Evolutionary conservation across 805 yeast genomes (phyloP).

Genomic region (Zygosaccharomyces bailii): DNA sequence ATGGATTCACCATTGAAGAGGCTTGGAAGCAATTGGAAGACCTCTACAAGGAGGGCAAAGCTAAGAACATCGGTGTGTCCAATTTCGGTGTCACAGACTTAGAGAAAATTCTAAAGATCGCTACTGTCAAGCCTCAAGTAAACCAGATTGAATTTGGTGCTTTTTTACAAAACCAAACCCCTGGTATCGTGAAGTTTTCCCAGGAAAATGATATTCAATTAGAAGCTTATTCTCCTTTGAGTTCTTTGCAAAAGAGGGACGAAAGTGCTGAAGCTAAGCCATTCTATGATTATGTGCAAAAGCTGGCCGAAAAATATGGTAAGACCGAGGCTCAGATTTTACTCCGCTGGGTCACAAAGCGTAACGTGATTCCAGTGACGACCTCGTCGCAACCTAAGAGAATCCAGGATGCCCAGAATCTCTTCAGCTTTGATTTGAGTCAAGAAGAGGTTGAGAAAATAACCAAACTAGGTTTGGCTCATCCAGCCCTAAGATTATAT

Average conservation of each 20-base stretch:
- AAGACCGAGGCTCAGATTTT: slow-evolving; percentile 62
- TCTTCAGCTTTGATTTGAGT: slow-evolving; percentile 53
- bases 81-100: slow-evolving; percentile 50
- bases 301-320: slow-evolving; percentile 53
- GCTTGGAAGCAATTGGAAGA: slow-evolving; percentile 54
- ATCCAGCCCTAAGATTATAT: slow-evolving; percentile 35
- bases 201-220: slow-evolving; percentile 47
- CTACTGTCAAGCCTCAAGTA: slow-evolving; percentile 48
- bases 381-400: slow-evolving; percentile 61
- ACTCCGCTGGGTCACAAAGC: slow-evolving; percentile 66
- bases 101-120: slow-evolving; percentile 39
- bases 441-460: slow-evolving; percentile 48
- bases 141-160: slow-evolving; percentile 68
- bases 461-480: slow-evolving; percentile 40
- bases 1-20: slow-evolving; percentile 41
- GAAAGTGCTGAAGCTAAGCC: slow-evolving; percentile 28
- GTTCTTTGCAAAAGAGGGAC: slow-evolving; percentile 52
- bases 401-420: slow-evolving; percentile 51
- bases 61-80: slow-evolving; percentile 59
- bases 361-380: slow-evolving; percentile 68
- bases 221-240: slow-evolving; percentile 68
- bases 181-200: slow-evolving; percentile 51
- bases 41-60: slow-evolving; percentile 50
- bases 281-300: slow-evolving; percentile 39
- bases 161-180: slow-evolving; percentile 64